phyloP scores from a whole-genome alignment of 345 rosid genomes.

The Pseudoturritis turrita region DNA sequence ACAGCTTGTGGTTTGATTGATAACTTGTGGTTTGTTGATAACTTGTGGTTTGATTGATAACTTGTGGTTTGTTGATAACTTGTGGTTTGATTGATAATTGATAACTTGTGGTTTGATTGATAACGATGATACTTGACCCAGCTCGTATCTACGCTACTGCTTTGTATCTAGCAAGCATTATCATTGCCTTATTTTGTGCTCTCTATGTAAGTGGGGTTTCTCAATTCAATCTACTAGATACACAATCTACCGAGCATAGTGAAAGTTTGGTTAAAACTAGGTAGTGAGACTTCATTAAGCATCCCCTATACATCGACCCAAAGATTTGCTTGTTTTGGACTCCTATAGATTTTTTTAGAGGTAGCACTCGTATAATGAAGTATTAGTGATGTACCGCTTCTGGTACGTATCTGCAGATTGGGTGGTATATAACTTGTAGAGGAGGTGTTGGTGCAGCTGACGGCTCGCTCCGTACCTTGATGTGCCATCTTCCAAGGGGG shows the following conservation, averaged over 20 bases:
- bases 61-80: no score
- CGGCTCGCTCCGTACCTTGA: conserved; percentile 89
- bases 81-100: no score
- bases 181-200: conserved; percentile 88
- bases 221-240: not conserved
- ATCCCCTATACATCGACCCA: no score
- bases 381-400: not conserved
- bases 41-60: no score
- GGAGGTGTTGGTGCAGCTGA: conserved; percentile 94
- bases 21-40: no score
- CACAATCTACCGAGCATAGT: not conserved
- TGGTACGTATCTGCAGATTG: conserved; percentile 60
- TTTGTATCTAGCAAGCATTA: conserved; percentile 75
- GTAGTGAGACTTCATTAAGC: not conserved
- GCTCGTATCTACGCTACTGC: conserved; percentile 96
- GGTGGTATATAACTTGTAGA: conserved; percentile 74
- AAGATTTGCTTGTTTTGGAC: not conserved
- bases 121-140: conserved; percentile 97
- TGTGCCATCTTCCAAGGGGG: conserved; percentile 42
- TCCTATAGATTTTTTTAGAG: not conserved
- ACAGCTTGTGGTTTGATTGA: no score
- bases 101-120: no score
- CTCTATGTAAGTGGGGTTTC: conserved; percentile 65
- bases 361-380: not conserved
- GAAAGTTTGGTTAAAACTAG: not conserved